phyloP scores from a whole-genome alignment of 257 asterid species.

The Scutellaria minor region DNA sequence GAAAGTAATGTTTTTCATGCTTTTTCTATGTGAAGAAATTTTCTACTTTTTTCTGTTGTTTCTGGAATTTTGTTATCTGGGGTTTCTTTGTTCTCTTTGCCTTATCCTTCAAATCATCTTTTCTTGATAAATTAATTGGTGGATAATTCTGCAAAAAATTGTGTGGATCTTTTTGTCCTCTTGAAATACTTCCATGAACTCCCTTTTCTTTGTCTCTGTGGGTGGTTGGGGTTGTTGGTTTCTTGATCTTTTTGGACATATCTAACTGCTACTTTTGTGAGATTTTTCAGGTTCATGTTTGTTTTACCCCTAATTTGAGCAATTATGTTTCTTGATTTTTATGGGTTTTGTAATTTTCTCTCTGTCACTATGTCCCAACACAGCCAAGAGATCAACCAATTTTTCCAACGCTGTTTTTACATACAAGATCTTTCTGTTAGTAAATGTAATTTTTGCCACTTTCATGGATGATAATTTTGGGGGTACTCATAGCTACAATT shows the following conservation, averaged over 20 bases:
- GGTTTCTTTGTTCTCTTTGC: conserved; percentile 23
- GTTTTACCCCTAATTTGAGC: conserved; percentile 22
- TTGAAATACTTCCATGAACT: conserved; percentile 24
- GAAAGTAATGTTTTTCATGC: conserved; percentile 19
- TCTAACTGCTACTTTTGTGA: conserved; percentile 21
- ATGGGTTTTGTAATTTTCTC: conserved; percentile 9
- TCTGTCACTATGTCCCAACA: too few relatives aligned
- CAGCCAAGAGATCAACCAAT: background rate
- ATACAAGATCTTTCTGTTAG: background rate
- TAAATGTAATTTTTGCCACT: background rate
- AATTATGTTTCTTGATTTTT: conserved; percentile 21
- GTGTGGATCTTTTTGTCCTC: conserved; percentile 1
- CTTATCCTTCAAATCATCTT: conserved; percentile 7
- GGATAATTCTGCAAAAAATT: conserved; percentile 24
- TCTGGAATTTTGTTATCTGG: conserved; percentile 20
- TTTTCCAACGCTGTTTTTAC: background rate
- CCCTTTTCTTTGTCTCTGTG: conserved; percentile 7
- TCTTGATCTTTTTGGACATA: conserved; percentile 19
- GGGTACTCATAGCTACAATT: background rate
- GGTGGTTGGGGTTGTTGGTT: conserved; percentile 11
- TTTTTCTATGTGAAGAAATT: conserved; percentile 34
- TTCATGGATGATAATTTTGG: background rate
- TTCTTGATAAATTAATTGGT: background rate
- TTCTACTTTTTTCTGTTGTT: background rate
- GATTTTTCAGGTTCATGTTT: conserved; percentile 28